Percentiles rank a stretch among this genome's conserved stretches.
These are phyloP conservation scores for Geotrichum fermentans DNA, from an alignment of 1,139 yeast species.

Conservation along the genomic window DNA sequence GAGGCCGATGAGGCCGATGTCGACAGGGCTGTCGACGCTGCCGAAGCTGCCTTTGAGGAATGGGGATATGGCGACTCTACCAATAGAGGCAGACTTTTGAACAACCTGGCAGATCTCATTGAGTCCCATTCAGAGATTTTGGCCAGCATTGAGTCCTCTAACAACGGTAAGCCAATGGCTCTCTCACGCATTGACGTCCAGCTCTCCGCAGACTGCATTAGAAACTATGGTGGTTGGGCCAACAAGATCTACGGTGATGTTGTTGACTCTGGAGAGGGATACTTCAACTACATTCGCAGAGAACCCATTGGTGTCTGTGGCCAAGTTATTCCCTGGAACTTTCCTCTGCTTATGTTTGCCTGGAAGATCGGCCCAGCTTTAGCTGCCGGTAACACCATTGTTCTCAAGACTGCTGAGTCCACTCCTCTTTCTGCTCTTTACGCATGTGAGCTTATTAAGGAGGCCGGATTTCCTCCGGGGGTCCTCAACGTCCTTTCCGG, in stretches of 20 bases:
- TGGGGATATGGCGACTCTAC: constrained; percentile 48
- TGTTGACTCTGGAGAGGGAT: constrained; percentile 58
- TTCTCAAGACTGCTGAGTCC: constrained; percentile 71
- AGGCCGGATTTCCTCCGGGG: constrained; percentile 76
- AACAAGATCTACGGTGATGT: constrained; percentile 67
- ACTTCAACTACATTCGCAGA: constrained; percentile 54
- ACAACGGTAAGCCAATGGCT: constrained; percentile 69
- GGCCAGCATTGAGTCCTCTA: constrained; percentile 74
- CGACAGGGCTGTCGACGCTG: constrained; percentile 52
- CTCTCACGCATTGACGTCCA: constrained; percentile 55
- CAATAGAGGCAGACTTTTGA: constrained; percentile 53
- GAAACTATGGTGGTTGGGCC: constrained; percentile 80
- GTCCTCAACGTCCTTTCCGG: constrained; percentile 71
- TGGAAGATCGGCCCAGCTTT: constrained; percentile 82
- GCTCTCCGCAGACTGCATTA: constrained; percentile 51
- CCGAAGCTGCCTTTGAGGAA: constrained; percentile 45
- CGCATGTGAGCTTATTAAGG: constrained; percentile 53
- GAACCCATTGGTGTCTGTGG: constrained; percentile 83
- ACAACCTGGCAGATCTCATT: constrained; percentile 61
- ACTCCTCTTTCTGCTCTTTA: constrained; percentile 73
- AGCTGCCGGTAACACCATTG: constrained; percentile 72
- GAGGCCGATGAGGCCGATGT: constrained; percentile 53
- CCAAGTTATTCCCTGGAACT: constrained; percentile 85
- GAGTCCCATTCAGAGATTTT: constrained; percentile 56
- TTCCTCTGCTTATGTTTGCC: constrained; percentile 75